Base-by-base conservation (phyloP, 441 rosid genomes). In the Cnidoscolus chayamansa region DNA sequence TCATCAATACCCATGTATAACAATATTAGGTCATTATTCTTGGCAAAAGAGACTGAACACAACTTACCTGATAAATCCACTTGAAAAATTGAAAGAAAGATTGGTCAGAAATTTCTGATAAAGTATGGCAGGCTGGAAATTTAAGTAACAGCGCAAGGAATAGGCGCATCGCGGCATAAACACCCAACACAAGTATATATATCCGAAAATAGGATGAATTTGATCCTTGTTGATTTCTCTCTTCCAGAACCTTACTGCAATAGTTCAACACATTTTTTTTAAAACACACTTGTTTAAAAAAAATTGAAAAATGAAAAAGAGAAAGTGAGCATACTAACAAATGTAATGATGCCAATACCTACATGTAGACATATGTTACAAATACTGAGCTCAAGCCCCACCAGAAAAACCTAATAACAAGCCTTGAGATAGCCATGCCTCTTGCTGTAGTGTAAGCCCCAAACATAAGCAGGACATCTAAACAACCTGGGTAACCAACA, bases 381-480 rank as follows among this genome's bases (percentile, higher is more conserved):
- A 86, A 83, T 70, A 67, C 97, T 51, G 99, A 88, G 75, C 81
- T 82, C 87, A 82, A 77, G 67, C 90, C 97, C 84, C 89, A 84
- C 98, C 98, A 96, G 77, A 94, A 84, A 77, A 96, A 94, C 80
- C 87, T 84, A 77, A 96, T 94, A 78, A 96, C 85, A 71, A 96
- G 84, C 83, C 98, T 88, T 56, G 99, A 94, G 79, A 96, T 88
- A 72, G 99, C 99, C 99, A 96, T 94, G 87, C 93, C 99, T 85
- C 98, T 87, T 16, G 98, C 88, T 43, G 94, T 87, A 70, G 86
- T 76, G 82, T 96, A 96, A 48, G 99, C 98, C 71, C 99, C 99
- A 81, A 81, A 92, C 91, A 87, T 94, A 76, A 96, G 97, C 75
- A 96, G 71, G 69, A 92, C 95, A 82, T 96, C 99, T 69, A 94